Conservation (phyloP, 441 rosid genomes). For the Euphorbia schlechtendalii region DNA sequence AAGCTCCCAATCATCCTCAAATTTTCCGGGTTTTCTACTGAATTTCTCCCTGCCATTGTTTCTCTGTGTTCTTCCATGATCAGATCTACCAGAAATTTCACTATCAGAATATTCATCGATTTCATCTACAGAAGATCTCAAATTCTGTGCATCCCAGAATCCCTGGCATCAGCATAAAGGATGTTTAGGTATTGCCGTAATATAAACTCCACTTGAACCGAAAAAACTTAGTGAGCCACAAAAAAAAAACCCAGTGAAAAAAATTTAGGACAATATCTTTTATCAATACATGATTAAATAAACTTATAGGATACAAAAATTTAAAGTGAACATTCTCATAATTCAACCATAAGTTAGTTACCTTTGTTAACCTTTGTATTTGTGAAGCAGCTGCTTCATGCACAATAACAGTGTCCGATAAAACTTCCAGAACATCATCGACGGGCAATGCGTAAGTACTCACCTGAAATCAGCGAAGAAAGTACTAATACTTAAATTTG, state of each 20-base stretch:
- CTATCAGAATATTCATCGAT: slow-evolving; percentile 34
- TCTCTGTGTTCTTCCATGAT: slow-evolving; percentile 22
- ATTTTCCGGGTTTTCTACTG: slow-evolving; percentile 26
- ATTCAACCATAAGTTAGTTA: slow-evolving; percentile 21
- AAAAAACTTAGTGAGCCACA: too few relatives aligned
- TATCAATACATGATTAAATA: neutral
- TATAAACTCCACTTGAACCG: neutral
- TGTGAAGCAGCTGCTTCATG: slow-evolving; percentile 67
- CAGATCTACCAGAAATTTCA: slow-evolving; percentile 31
- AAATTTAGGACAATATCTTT: neutral
- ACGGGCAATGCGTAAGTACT: slow-evolving; percentile 71
- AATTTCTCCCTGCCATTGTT: slow-evolving; percentile 23
- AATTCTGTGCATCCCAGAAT: slow-evolving; percentile 45
- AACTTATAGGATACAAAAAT: neutral
- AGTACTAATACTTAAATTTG: too few relatives aligned
- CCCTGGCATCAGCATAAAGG: slow-evolving; percentile 38
- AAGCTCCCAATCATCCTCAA: slow-evolving; percentile 58
- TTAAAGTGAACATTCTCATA: neutral
- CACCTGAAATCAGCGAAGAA: slow-evolving; percentile 40
- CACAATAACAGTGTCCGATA: slow-evolving; percentile 59
- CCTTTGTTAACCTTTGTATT: slow-evolving; percentile 79
- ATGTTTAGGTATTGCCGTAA: slow-evolving; percentile 3
- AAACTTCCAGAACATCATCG: slow-evolving; percentile 71
- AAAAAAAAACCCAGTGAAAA: neutral
- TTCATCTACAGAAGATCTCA: slow-evolving; percentile 28